phyloP scores from a whole-genome alignment of 371 early-diverging fungal species.

The Mucor irregularis region DNA sequence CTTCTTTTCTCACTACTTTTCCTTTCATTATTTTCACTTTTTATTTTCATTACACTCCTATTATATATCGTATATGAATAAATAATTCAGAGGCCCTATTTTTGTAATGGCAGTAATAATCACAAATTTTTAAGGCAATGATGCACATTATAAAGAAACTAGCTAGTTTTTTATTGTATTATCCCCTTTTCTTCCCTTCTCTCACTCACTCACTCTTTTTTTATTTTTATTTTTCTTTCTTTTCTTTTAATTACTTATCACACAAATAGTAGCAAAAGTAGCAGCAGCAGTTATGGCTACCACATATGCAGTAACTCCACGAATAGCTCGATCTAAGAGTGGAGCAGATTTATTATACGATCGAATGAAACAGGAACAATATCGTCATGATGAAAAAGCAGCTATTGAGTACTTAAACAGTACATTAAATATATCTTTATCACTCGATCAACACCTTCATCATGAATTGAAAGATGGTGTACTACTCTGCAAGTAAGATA shows the following conservation, averaged over 20 bases:
- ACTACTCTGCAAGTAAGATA: conserved; percentile 51
- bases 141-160: conserved; percentile 14
- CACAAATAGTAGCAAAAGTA: no score
- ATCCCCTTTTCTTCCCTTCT: not conserved
- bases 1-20: no score
- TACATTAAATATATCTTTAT: conserved; percentile 13
- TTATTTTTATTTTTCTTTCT: not conserved
- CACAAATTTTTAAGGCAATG: not conserved
- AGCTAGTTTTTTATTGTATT: not conserved
- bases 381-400: conserved; percentile 27
- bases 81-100: no score
- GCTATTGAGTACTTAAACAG: conserved; percentile 39
- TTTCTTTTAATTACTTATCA: conserved; percentile 4
- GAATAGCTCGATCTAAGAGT: conserved; percentile 36
- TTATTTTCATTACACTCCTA: conserved; percentile 4
- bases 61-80: no score
- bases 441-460: conserved; percentile 51
- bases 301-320: conserved; percentile 25
- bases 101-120: no score
- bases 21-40: no score
- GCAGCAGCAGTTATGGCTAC: conserved; percentile 15
- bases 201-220: not conserved
- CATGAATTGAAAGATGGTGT: conserved; percentile 47
- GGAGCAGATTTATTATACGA: conserved; percentile 33
- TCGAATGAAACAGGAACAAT: conserved; percentile 36